Conservation (phyloP, 1,139 yeast genomes). For the Debaryomycetaceae sp. region DNA sequence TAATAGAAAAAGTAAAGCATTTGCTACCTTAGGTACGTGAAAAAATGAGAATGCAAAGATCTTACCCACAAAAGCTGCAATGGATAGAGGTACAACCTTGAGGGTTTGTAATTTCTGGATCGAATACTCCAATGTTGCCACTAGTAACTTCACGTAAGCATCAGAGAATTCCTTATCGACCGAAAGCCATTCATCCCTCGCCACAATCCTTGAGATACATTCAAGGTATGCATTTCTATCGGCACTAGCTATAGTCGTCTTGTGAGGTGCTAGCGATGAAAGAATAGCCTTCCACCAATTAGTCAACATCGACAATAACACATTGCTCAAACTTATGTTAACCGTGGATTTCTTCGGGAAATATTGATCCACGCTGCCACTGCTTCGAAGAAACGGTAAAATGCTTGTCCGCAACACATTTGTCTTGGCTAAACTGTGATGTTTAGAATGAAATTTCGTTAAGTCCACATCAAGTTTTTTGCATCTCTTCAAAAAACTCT, state of each 20-base stretch:
- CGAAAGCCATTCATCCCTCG: slow-evolving; percentile 61
- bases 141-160: slow-evolving; percentile 34
- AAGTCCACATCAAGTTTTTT: slow-evolving; percentile 45
- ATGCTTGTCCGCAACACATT: slow-evolving; percentile 64
- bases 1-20: slow-evolving; percentile 58
- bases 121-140: slow-evolving; percentile 55
- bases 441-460: slow-evolving; percentile 48
- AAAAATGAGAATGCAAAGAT: slow-evolving; percentile 67
- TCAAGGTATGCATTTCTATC: slow-evolving; percentile 75
- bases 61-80: slow-evolving; percentile 78
- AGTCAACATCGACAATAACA: slow-evolving; percentile 39
- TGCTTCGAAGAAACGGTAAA: slow-evolving; percentile 59
- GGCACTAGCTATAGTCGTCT: slow-evolving; percentile 21
- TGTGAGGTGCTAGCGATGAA: slow-evolving; percentile 35
- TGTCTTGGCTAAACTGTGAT: slow-evolving; percentile 53
- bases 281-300: slow-evolving; percentile 72
- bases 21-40: slow-evolving; percentile 58
- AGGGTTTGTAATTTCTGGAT: slow-evolving; percentile 48
- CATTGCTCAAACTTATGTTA: slow-evolving; percentile 32
- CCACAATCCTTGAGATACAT: slow-evolving; percentile 62
- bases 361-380: slow-evolving; percentile 22
- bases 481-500: slow-evolving; percentile 32
- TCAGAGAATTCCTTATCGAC: slow-evolving; percentile 19
- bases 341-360: slow-evolving; percentile 23
- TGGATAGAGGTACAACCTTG: slow-evolving; percentile 55